Conservation (phyloP, 139 green algal genomes). For the Chlamydomonas schloesseri region DNA sequence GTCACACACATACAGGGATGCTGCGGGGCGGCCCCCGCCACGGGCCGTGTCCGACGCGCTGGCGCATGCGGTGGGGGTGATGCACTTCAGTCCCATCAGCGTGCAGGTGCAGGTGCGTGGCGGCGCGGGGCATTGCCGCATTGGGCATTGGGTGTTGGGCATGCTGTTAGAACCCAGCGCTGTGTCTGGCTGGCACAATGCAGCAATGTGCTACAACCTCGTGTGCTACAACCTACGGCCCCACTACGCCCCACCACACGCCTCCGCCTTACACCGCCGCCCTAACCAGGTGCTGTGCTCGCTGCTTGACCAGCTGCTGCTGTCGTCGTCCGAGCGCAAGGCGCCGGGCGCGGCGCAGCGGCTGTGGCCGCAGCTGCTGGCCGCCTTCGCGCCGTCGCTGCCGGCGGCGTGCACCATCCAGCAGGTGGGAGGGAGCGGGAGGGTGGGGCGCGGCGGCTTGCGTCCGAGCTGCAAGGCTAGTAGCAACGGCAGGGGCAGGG, state of each 20-base stretch:
- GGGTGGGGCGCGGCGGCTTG: neutral
- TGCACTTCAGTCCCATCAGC: constrained; percentile 37
- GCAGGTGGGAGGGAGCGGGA: neutral
- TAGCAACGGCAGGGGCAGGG: neutral
- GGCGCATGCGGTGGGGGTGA: neutral
- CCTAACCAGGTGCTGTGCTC: constrained; percentile 5
- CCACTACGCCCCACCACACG: neutral
- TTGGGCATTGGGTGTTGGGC: neutral
- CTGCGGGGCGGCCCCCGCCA: neutral
- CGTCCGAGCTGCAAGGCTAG: neutral
- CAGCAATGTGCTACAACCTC: neutral
- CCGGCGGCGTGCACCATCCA: constrained; percentile 3
- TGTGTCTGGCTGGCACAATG: too few relatives aligned
- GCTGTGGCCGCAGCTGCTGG: constrained; percentile 32
- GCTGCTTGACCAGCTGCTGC: constrained; percentile 36
- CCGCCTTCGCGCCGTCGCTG: constrained; percentile 6
- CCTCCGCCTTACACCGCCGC: neutral
- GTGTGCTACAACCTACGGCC: neutral
- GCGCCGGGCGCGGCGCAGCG: neutral
- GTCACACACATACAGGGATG: neutral
- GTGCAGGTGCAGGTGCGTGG: neutral
- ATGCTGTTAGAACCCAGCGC: neutral
- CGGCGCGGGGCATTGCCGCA: too few relatives aligned
- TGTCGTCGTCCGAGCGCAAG: neutral
- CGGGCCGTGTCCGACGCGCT: neutral